These are phyloP conservation scores for Ustilago vetiveriae DNA, from an alignment of 1,284 basidiomycete species.

Conservation along the genomic window DNA sequence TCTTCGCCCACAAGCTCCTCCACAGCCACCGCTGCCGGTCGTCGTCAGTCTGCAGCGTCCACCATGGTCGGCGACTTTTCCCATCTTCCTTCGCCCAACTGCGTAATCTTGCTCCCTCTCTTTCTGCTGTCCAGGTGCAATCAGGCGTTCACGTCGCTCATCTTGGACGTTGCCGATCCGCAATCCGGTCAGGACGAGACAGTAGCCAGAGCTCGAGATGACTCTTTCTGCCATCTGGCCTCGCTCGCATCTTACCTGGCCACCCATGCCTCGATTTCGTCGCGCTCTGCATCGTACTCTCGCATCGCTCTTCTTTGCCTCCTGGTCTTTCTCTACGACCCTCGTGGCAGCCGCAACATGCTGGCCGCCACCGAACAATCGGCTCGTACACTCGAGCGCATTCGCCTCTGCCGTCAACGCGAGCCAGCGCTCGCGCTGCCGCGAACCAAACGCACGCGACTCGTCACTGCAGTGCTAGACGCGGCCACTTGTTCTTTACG, in stretches of 20 bases:
- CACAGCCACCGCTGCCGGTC: background rate
- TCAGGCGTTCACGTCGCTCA: constrained; percentile 44
- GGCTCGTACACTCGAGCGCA: constrained; percentile 12
- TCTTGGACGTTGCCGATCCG: constrained; percentile 24
- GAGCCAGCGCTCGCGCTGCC: constrained; percentile 43
- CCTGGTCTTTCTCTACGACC: constrained; percentile 51
- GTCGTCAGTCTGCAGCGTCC: constrained; percentile 8
- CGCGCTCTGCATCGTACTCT: constrained; percentile 46
- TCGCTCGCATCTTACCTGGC: constrained; percentile 55
- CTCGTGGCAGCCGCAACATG: constrained; percentile 35
- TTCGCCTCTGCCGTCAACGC: constrained; percentile 55
- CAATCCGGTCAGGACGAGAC: constrained; percentile 3
- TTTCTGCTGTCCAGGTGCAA: constrained; percentile 51
- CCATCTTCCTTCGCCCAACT: constrained; percentile 34
- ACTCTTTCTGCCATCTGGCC: constrained; percentile 40
- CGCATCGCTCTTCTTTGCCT: constrained; percentile 47
- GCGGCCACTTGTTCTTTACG: constrained; percentile 48
- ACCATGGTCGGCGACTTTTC: constrained; percentile 23
- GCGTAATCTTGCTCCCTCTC: constrained; percentile 45
- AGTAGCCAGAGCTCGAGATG: constrained; percentile 14
- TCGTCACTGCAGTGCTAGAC: constrained; percentile 54
- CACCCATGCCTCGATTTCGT: constrained; percentile 47
- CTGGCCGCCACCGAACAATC: constrained; percentile 23
- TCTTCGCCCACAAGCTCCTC: constrained; percentile 10
- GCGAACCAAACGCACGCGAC: constrained; percentile 41